phyloP scores from a whole-genome alignment of 495 filamentous ascomycete species.

The Penicillium taxi region DNA sequence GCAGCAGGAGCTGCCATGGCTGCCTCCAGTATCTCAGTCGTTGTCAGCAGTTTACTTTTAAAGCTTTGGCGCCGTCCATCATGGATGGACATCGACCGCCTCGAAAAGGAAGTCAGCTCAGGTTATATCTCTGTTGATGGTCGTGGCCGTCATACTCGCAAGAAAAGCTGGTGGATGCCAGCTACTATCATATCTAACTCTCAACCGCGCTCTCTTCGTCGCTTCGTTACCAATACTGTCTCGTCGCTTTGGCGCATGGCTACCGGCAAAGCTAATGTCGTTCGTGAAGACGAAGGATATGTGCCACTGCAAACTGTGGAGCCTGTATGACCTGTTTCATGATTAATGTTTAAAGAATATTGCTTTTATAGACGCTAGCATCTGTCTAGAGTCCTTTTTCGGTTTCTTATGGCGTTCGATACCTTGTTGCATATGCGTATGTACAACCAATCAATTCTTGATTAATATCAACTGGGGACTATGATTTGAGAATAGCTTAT shows the following conservation, averaged over 20 bases:
- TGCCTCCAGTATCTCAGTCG: constrained; percentile 79
- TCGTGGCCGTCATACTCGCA: constrained; percentile 6
- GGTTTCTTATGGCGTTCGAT: too few relatives aligned
- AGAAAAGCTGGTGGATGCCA: constrained; percentile 29
- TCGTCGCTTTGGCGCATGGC: constrained; percentile 21
- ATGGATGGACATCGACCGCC: constrained; percentile 76
- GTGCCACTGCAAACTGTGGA: constrained; percentile 41
- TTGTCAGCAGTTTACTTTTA: constrained; percentile 71
- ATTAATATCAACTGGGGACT: too few relatives aligned
- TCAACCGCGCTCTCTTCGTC: constrained; percentile 12
- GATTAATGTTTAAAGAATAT: too few relatives aligned
- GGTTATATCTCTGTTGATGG: constrained; percentile 8
- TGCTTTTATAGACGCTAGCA: too few relatives aligned
- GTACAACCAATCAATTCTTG: too few relatives aligned
- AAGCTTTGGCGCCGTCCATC: constrained; percentile 79
- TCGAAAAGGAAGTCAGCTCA: constrained; percentile 43
- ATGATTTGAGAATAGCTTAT: too few relatives aligned
- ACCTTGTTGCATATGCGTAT: too few relatives aligned
- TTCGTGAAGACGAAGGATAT: constrained; percentile 33
- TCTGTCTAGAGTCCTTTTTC: too few relatives aligned
- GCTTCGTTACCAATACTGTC: constrained; percentile 11
- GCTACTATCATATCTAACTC: constrained; percentile 18
- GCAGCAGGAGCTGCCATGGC: constrained; percentile 95
- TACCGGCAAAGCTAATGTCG: constrained; percentile 19
- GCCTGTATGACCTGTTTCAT: constrained; percentile 17